A percentile compares a stretch with the other conserved stretches of the same genome.
Evolutionary conservation across 1,139 yeast genomes (phyloP).

Genomic region (Meyerozyma guilliermondii): DNA sequence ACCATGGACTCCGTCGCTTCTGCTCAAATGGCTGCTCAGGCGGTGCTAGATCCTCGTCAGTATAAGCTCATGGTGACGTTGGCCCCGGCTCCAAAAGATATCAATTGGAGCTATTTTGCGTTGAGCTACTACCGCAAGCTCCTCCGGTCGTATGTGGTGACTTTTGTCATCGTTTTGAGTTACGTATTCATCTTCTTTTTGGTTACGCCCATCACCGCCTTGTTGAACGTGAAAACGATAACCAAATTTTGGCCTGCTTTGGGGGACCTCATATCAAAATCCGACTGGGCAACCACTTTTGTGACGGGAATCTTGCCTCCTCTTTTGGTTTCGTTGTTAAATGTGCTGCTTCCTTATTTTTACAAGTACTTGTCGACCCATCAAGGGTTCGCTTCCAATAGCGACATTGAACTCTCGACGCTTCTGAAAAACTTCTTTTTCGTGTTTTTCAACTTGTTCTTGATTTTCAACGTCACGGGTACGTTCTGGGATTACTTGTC

Average conservation of each 20-base stretch:
- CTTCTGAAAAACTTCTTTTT: conserved; percentile 80
- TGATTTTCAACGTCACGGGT: conserved; percentile 79
- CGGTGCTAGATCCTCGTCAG: conserved; percentile 76
- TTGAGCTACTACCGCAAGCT: conserved; percentile 54
- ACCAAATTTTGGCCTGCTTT: conserved; percentile 68
- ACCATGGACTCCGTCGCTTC: conserved; percentile 83
- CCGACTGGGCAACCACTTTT: conserved; percentile 54
- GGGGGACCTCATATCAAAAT: conserved; percentile 55
- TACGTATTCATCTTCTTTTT: conserved; percentile 71
- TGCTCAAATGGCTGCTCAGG: conserved; percentile 89
- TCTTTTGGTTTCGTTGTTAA: conserved; percentile 58
- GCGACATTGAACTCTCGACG: conserved; percentile 76
- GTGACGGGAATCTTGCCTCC: conserved; percentile 60
- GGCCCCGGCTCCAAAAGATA: conserved; percentile 88
- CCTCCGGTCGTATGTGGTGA: conserved; percentile 55
- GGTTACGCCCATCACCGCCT: conserved; percentile 65
- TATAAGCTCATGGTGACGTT: conserved; percentile 65
- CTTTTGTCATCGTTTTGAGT: conserved; percentile 56
- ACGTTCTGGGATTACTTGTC: conserved; percentile 65
- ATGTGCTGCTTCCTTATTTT: conserved; percentile 68
- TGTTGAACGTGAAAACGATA: conserved; percentile 65
- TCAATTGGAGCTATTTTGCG: conserved; percentile 73
- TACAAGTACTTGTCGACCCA: conserved; percentile 62
- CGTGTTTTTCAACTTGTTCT: conserved; percentile 76
- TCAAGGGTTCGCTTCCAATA: conserved; percentile 76